Base-by-base conservation (phyloP, 1,284 basidiomycete genomes). In the Stygiomarasmius scandens region DNA sequence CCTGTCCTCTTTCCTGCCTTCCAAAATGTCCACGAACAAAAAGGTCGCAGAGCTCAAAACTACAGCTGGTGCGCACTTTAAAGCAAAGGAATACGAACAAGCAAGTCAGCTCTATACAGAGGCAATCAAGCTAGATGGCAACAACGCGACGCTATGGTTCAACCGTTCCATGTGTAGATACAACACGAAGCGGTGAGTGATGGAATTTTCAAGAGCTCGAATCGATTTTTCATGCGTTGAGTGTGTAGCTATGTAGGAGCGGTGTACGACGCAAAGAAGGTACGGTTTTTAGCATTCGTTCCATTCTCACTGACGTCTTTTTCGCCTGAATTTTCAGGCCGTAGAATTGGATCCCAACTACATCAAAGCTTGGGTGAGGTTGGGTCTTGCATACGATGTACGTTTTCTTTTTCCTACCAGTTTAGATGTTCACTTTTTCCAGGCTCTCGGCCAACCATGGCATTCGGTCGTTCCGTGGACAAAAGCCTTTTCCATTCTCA, bases 41-140 rank as follows among this genome's bases (percentile, higher is more conserved):
- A 8, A 34, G 32, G 32, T 34, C 14, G 32, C 32, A 8, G 8
- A 41, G 34, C 52, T 60, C 47, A 60, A 60, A 24, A 48, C 54
- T 16, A 47, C 57, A 44, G 59, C 49, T 1, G 54, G 54, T 38
- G 25, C 24, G 3, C 52, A 57, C 9, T 57, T 54, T 20, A 19
- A 19, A 19, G 29, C 54, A 14, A 79, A 77, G 61, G 89, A 92
- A 65, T 90, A 92, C 61, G 74, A 80, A 58, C 62, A 73, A 12
- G 65, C 64, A 4, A 46, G 45, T 52, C 14, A 36, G 16, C 65
- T 61, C 34, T 66, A 66, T 49, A 63, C 59, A n/a, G 56, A 56
- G n/a, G 65, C 64, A 44, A 60, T 66, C 19, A 44, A 44, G 5
- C 32, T 58, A 19, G 60, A 61, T 32, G n/a, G n/a, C n/a, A 52